phyloP scores from a whole-genome alignment of 2,329 filamentous ascomycete genomes.

The Claviceps sp. region DNA sequence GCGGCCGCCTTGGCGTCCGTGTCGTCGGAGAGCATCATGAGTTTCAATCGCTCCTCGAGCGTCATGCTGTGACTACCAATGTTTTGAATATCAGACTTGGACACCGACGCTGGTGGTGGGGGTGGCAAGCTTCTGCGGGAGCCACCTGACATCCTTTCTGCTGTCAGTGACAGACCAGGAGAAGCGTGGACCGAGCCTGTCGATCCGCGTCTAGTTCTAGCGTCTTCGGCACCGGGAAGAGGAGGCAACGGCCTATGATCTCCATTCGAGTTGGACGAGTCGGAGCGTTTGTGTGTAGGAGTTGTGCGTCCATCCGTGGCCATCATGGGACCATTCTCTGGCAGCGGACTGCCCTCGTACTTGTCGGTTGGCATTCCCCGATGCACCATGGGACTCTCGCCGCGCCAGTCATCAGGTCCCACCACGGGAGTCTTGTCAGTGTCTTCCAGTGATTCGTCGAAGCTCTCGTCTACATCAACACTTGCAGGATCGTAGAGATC shows the following conservation, averaged over 20 bases:
- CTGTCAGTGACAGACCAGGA: slow-evolving; percentile 51
- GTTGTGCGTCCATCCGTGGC: slow-evolving; percentile 27
- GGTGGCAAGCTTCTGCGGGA: slow-evolving; percentile 57
- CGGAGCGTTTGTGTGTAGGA: slow-evolving; percentile 48
- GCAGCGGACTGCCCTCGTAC: slow-evolving; percentile 59
- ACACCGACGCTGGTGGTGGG: slow-evolving; percentile 52
- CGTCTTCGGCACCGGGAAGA: slow-evolving; percentile 49
- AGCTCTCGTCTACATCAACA: slow-evolving; percentile 60
- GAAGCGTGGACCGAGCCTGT: slow-evolving; percentile 41
- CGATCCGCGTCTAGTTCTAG: slow-evolving; percentile 25
- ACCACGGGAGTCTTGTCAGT: slow-evolving; percentile 96
- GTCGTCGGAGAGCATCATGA: slow-evolving; percentile 77
- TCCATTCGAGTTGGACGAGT: slow-evolving; percentile 64
- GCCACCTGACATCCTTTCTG: slow-evolving; percentile 56
- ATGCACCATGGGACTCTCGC: slow-evolving; percentile 42
- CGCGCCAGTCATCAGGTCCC: slow-evolving; percentile 91
- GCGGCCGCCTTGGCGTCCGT: slow-evolving; percentile 42
- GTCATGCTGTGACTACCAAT: slow-evolving; percentile 67
- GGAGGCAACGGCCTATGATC: slow-evolving; percentile 80
- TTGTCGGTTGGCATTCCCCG: slow-evolving; percentile 13
- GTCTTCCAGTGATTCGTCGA: slow-evolving; percentile 89
- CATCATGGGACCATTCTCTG: slow-evolving; percentile 31
- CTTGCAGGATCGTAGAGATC: slow-evolving; percentile 39
- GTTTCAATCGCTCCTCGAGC: slow-evolving; percentile 69
- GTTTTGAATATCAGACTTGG: slow-evolving; percentile 66